Evolutionary conservation across 1,284 basidiomycete species (phyloP), one percentile per base, ranked within the genome.

Genomic region (Ceratobasidium sp.): DNA sequence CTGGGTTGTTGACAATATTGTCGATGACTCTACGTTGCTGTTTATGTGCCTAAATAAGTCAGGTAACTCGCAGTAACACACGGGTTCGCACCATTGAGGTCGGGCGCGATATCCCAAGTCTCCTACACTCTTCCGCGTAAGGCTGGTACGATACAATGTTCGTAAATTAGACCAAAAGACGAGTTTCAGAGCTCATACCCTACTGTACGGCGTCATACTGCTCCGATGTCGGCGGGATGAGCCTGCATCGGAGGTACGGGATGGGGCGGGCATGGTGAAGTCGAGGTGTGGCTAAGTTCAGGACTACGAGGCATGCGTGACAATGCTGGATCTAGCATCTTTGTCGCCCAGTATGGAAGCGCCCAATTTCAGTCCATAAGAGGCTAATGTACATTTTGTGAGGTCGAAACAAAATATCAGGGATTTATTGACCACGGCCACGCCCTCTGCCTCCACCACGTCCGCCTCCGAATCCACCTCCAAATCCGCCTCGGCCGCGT

Each of bases 401-500:
- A 36, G 33, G 11, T 36, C 33, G 11, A 36, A 36, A 4, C 33
- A 36, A 36, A 36, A 36, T 11, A 21, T n/a, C 42, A 21, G 4
- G 4, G 42, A 27, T 27, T 27, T 50, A 50, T 25, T 54, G 54
- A 19, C 80, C 78, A 56, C 81, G 77, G 56, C 78, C 77, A 21
- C 79, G 75, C 25, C 80, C 79, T 49, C 78, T 74, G 66, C 82
- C 70, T 29, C 82, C 80, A 36, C 79, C 79, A 21, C 79, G 76
- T 41, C 82, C 78, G 49, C 75, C 76, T 69, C 78, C 78, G 62
- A 83, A 80, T 64, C 82, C 77, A 39, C 80, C 77, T 21, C 80
- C 77, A 23, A 76, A 75, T 8, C 74, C 75, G 4, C 76, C 67
- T 14, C 70, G 64, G 13, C 72, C 70, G 41, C 76, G 78, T 41